Evolutionary conservation across 1,284 basidiomycete species (phyloP), one percentile per base, ranked within the genome.

Genomic region (Sporisorium iseilematis-ciliati): DNA sequence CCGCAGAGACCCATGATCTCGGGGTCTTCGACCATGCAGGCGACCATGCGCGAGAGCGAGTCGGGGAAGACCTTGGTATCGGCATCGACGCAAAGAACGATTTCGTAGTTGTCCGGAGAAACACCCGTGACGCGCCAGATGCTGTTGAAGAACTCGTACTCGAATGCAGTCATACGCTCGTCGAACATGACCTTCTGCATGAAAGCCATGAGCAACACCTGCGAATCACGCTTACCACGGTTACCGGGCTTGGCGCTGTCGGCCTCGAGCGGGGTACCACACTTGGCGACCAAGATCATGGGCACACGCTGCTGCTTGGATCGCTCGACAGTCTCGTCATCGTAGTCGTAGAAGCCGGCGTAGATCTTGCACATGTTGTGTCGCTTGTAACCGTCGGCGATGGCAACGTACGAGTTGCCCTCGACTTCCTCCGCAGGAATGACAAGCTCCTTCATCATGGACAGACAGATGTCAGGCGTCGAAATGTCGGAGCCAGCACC

Each of bases 291-390:
- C 48, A 99, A 89, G 33, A 99, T 91, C 82, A 99, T 92, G 18
- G 97, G 96, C 1, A 97, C 93, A 42, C 94, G 92, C 86, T 99
- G 97, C 86, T 99, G 96, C 88, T 99, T 99, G 67, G 91, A 92
- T 33, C 89, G 88, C 87, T 99, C 97, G 43, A 94, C 90, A 0
- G 95, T 97, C 63, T 92, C 89, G 83, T 95, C 90, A 86, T 98
- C 95, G 86, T 99, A 99, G 72, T 91, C 90, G 87, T 99, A 99
- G 88, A 94, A 99, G 4, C 97, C 97, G 35, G 96, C 95, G 82
- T 92, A 98, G 48, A 99, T 95, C 88, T 96, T 96, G 66, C 96
- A 96, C 95, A 97, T 97, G 87, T 99, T 99, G 89, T 98, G 96
- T 23, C 94, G 90, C 88, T 98, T 99, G 88, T 97, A 94, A 33